A percentile compares a stretch with the other conserved stretches of the same genome.
These are phyloP conservation scores for Suhomyces panamericanus DNA, from an alignment of 1,139 yeast genomes.

Conservation along the genomic window DNA sequence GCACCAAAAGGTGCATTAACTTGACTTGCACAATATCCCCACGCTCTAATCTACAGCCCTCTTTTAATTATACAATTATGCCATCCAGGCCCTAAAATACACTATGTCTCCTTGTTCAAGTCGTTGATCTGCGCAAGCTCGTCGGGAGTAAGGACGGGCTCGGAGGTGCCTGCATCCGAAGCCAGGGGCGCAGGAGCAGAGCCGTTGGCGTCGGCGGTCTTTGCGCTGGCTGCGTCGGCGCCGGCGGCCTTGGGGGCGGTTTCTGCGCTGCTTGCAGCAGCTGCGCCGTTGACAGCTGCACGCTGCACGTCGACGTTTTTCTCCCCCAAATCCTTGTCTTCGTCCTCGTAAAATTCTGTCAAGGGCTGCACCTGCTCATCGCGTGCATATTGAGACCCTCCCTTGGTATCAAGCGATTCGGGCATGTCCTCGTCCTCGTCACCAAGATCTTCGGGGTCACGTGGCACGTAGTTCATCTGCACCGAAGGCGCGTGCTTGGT, in stretches of 20 bases:
- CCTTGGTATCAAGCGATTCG: conserved; percentile 76
- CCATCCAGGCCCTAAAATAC: conserved; percentile 9
- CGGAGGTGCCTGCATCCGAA: conserved; percentile 10
- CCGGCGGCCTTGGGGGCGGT: background rate
- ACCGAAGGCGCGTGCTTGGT: conserved; percentile 96
- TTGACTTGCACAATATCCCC: background rate
- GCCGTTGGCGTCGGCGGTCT: background rate
- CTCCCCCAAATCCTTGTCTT: conserved; percentile 52
- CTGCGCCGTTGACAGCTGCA: background rate
- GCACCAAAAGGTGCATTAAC: no score
- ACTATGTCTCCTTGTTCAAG: conserved; percentile 8
- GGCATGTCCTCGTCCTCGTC: conserved; percentile 68
- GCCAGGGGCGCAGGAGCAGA: background rate
- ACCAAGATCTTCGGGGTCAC: conserved; percentile 72
- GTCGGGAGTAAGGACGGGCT: conserved; percentile 9
- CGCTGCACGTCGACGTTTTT: conserved; percentile 18
- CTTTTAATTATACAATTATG: background rate
- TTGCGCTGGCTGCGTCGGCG: background rate
- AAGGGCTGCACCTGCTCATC: conserved; percentile 70
- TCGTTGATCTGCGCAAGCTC: conserved; percentile 11
- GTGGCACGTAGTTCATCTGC: conserved; percentile 87
- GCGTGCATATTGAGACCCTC: conserved; percentile 82
- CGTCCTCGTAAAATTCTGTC: conserved; percentile 67
- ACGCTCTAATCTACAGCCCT: background rate
- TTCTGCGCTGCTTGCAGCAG: background rate